Conservation (phyloP, 495 filamentous ascomycete genomes). For the Penicillium waksmanii region DNA sequence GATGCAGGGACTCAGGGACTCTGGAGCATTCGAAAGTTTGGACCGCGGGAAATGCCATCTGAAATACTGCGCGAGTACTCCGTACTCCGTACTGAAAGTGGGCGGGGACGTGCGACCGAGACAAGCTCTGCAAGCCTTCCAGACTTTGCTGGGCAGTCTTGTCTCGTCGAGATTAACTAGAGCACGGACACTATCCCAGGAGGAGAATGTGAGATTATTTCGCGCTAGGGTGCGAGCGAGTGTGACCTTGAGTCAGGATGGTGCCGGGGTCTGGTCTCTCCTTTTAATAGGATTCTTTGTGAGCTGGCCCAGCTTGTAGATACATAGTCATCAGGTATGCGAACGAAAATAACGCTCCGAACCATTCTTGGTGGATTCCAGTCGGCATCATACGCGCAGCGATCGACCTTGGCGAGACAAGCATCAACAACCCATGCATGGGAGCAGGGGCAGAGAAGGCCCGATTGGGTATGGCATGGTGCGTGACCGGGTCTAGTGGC, state of each 20-base stretch:
- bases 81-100: background rate
- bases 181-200: background rate
- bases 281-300: background rate
- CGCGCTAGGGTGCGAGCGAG: background rate
- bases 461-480: background rate
- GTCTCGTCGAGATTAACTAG: slow-evolving; percentile 4
- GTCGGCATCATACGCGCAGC: slow-evolving; percentile 9
- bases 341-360: slow-evolving; percentile 7
- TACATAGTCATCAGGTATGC: too few species aligned
- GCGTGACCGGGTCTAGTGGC: background rate
- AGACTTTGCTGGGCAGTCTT: background rate
- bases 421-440: slow-evolving; percentile 4
- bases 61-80: background rate
- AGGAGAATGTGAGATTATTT: background rate
- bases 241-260: background rate
- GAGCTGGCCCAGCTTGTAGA: too few species aligned
- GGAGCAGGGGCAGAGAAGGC: background rate
- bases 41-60: background rate
- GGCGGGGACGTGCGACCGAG: background rate
- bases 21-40: background rate
- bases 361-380: slow-evolving; percentile 8
- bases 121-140: background rate
- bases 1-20: too few species aligned
- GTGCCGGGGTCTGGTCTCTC: background rate
- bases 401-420: slow-evolving; percentile 23